Evolutionary conservation across 2,329 filamentous ascomycete genomes (phyloP).

Genomic region (Conoideocrella luteorostrata): DNA sequence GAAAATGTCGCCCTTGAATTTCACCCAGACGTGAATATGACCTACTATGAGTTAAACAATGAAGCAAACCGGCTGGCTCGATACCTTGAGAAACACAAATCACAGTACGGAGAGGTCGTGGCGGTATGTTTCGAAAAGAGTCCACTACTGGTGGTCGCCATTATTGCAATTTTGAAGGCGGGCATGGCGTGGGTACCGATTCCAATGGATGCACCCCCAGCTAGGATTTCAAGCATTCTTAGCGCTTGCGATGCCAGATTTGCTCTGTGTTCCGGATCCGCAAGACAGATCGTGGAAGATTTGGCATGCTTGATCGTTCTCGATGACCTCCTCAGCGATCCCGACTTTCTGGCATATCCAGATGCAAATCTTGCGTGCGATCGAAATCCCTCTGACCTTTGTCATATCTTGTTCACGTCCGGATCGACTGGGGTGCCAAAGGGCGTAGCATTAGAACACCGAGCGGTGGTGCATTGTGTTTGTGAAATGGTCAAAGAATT

Average conservation of each 20-base stretch:
- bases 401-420: constrained; percentile 3
- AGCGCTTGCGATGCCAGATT: neutral
- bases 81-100: neutral
- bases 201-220: neutral
- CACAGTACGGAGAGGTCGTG: neutral
- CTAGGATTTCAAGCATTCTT: neutral
- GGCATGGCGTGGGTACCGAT: constrained; percentile 1
- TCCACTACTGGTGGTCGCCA: neutral
- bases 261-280: neutral
- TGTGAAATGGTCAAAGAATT: neutral
- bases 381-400: neutral
- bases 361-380: neutral
- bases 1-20: neutral
- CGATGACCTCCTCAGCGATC: neutral
- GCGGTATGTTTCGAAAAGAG: neutral
- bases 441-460: constrained; percentile 2
- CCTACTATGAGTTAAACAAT: neutral
- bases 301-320: neutral
- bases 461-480: neutral
- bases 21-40: neutral
- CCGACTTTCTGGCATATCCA: neutral
- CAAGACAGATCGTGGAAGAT: neutral
- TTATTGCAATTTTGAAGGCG: neutral
- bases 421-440: constrained; percentile 3
- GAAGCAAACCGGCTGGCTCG: neutral